A percentile compares a stretch with the other conserved stretches of the same genome.
Conservation (phyloP, 768 basidiomycete species). For the Russula foetens region DNA sequence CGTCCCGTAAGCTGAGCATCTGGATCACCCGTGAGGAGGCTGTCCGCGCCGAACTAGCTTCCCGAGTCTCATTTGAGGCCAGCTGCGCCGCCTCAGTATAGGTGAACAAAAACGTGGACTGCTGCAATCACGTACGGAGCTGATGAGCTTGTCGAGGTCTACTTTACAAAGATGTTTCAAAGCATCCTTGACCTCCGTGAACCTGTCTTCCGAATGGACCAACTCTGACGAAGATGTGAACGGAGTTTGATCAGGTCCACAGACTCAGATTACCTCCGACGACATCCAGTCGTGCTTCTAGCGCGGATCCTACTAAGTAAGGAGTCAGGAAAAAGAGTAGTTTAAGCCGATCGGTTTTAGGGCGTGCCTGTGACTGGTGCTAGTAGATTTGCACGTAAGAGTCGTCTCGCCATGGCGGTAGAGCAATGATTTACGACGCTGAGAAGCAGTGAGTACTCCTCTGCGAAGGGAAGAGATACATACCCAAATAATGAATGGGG, state of each 20-base stretch:
- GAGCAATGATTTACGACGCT: constrained; percentile 74
- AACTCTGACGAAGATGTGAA: constrained; percentile 43
- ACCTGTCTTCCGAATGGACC: constrained; percentile 66
- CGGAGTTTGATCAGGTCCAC: not conserved
- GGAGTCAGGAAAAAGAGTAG: not conserved
- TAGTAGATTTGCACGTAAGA: constrained; percentile 72
- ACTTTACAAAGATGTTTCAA: constrained; percentile 66
- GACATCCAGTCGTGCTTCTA: constrained; percentile 78
- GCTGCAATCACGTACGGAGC: constrained; percentile 37
- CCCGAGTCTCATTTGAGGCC: constrained; percentile 51
- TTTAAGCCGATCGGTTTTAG: not conserved
- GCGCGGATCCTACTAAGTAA: constrained; percentile 46
- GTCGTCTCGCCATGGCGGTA: constrained; percentile 84
- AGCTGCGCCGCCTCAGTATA: constrained; percentile 39
- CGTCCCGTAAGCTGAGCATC: constrained; percentile 68
- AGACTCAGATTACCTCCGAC: constrained; percentile 53
- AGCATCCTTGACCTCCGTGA: constrained; percentile 57
- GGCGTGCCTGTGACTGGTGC: constrained; percentile 68
- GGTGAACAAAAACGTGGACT: not conserved
- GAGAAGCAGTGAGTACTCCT: not conserved
- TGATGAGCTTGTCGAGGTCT: constrained; percentile 85
- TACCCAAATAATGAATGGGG: constrained; percentile 77
- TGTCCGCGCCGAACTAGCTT: constrained; percentile 45
- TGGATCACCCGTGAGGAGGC: constrained; percentile 66
- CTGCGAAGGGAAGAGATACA: constrained; percentile 8